Conservation (phyloP, 495 filamentous ascomycete genomes). For the Hyphodiscus hymeniophilus region DNA sequence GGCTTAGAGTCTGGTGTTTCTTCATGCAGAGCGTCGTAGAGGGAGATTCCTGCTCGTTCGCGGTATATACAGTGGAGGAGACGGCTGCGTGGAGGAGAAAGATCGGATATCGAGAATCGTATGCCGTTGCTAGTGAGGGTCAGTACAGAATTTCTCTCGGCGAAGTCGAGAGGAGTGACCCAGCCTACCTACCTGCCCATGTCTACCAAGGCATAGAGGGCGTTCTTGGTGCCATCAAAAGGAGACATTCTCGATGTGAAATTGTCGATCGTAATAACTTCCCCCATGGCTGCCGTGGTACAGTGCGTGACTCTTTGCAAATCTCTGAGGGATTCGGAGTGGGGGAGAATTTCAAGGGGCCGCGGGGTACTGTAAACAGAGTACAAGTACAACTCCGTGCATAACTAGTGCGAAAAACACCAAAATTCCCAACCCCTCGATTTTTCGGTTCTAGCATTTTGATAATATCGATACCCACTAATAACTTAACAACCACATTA, state of each 20-base stretch:
- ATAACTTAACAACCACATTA: too few relatives aligned
- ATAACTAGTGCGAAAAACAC: too few relatives aligned
- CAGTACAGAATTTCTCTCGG: too few relatives aligned
- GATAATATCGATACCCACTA: too few relatives aligned
- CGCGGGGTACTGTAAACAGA: too few relatives aligned
- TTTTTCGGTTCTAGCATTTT: too few relatives aligned
- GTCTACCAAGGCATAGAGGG: constrained; percentile 56
- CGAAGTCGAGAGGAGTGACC: constrained; percentile 17
- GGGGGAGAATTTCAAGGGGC: too few relatives aligned
- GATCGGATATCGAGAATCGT: constrained; percentile 81
- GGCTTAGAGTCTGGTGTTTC: constrained; percentile 26
- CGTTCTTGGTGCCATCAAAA: constrained; percentile 32
- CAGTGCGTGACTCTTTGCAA: too few relatives aligned
- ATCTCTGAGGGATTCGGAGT: too few relatives aligned
- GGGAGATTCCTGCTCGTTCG: constrained; percentile 70
- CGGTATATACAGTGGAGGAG: constrained; percentile 70
- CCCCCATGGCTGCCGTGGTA: constrained; percentile 20
- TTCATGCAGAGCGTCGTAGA: constrained; percentile 73
- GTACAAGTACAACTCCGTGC: too few relatives aligned
- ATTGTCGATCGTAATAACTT: constrained; percentile 43
- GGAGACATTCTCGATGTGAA: constrained; percentile 37
- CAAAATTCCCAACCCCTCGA: too few relatives aligned
- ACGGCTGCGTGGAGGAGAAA: constrained; percentile 59
- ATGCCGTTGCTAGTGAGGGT: constrained; percentile 70
- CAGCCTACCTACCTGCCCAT: constrained; percentile 80